phyloP scores from a whole-genome alignment of 2,329 filamentous ascomycete species.

The Trichophyton mentagrophytes region DNA sequence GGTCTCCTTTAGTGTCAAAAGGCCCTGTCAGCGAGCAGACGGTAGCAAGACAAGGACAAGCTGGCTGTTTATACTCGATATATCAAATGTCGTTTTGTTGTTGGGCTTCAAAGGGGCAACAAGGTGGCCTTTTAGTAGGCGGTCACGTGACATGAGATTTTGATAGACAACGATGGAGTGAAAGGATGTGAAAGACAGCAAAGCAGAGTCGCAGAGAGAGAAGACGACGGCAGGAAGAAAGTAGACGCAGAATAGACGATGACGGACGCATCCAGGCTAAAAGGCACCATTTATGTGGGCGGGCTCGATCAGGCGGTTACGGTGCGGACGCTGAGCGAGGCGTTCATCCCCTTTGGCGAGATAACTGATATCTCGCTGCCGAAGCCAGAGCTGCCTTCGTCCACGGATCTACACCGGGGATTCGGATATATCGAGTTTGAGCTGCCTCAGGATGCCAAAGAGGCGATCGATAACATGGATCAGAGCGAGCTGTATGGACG shows the following conservation, averaged over 20 bases:
- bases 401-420: slow-evolving; percentile 68
- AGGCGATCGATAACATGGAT: slow-evolving; percentile 99
- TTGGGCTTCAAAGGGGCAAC: slow-evolving; percentile 8
- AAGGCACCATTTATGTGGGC: slow-evolving; percentile 84
- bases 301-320: slow-evolving; percentile 73
- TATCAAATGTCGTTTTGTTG: not conserved
- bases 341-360: slow-evolving; percentile 94
- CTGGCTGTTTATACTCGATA: not conserved
- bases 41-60: not conserved
- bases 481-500: slow-evolving; percentile 88
- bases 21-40: not conserved
- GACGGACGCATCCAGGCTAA: slow-evolving; percentile 71
- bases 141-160: not conserved
- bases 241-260: slow-evolving; percentile 35
- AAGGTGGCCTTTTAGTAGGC: slow-evolving; percentile 9
- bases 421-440: slow-evolving; percentile 97
- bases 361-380: slow-evolving; percentile 84
- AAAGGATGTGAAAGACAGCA: not conserved
- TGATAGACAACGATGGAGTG: not conserved
- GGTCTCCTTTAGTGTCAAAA: not conserved
- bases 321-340: slow-evolving; percentile 63
- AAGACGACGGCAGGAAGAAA: not conserved
- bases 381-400: slow-evolving; percentile 70
- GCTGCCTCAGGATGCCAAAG: slow-evolving; percentile 67
- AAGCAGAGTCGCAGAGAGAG: not conserved